Percentiles rank a stretch among this genome's conserved stretches.
These are phyloP conservation scores for Didymella glomerata DNA, from an alignment of 2,329 filamentous ascomycete species.

Conservation along the genomic window DNA sequence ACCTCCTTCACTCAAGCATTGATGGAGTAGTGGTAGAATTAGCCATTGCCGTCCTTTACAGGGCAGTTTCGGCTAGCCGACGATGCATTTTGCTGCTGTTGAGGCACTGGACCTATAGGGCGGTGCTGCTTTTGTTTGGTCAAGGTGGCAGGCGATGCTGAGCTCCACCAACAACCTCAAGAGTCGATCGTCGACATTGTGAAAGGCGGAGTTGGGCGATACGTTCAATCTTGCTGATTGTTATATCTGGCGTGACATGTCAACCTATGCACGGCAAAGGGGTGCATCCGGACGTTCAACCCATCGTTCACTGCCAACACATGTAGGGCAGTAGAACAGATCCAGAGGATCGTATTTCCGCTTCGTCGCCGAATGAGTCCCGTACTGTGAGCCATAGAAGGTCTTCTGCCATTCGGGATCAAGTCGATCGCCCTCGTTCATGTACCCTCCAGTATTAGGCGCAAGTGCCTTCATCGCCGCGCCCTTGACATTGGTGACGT, in stretches of 20 bases:
- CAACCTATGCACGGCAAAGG: neutral
- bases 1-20: neutral
- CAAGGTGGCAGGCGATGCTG: neutral
- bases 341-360: neutral
- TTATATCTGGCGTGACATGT: neutral
- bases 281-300: neutral
- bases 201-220: neutral
- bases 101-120: neutral
- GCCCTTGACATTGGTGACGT: constrained; percentile 3
- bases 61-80: constrained; percentile 2
- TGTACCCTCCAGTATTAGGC: neutral
- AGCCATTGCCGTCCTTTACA: neutral
- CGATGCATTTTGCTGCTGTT: neutral
- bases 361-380: neutral
- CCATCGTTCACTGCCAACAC: constrained; percentile 9
- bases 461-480: constrained; percentile 6
- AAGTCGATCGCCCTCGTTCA: constrained; percentile 5
- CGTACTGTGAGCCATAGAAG: neutral
- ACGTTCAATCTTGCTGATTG: neutral
- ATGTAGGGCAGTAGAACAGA: constrained; percentile 4
- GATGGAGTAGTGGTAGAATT: constrained; percentile 2
- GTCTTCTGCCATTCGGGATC: constrained; percentile 5
- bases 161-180: neutral
- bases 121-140: neutral
- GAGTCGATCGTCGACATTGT: neutral